A percentile compares a stretch with the other conserved stretches of the same genome.
phyloP scores from a whole-genome alignment of 352 stramenopile genomes.

The Phytophthora podocarpi region DNA sequence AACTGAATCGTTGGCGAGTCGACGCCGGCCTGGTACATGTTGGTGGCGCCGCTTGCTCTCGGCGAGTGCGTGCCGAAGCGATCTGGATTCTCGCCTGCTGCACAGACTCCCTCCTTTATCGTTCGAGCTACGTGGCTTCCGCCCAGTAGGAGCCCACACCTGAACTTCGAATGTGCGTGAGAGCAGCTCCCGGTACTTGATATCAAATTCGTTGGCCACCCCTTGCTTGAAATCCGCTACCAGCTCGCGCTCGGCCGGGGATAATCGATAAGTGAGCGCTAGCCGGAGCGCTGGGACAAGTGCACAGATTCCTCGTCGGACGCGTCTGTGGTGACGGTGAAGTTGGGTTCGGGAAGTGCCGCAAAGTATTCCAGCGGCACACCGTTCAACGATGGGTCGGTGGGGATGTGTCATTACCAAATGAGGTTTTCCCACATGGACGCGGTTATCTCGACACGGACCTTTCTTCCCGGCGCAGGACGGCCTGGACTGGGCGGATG shows the following conservation, averaged over 20 bases:
- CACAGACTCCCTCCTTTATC: too few species aligned
- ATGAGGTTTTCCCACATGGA: neutral
- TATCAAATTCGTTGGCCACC: too few species aligned
- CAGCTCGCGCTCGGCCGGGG: neutral
- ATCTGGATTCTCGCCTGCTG: neutral
- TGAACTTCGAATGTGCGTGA: too few species aligned
- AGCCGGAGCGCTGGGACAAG: neutral
- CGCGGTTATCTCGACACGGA: neutral
- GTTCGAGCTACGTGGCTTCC: too few species aligned
- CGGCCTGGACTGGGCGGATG: neutral
- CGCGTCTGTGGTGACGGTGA: neutral
- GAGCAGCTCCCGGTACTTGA: too few species aligned
- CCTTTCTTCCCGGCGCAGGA: neutral
- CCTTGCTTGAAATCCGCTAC: slow-evolving; percentile 1
- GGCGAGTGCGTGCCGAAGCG: neutral
- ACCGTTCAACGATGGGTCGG: neutral
- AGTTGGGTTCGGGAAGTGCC: neutral
- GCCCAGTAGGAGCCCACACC: too few species aligned
- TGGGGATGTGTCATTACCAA: neutral
- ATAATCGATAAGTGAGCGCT: neutral
- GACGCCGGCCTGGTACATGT: neutral
- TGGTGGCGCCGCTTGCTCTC: neutral
- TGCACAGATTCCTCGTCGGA: neutral
- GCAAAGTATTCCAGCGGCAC: neutral
- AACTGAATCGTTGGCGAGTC: slow-evolving; percentile 3